Evolutionary conservation across 352 stramenopile genomes (phyloP), one percentile per base, ranked within the genome.

Genomic region (Elongisporangium anandrum): DNA sequence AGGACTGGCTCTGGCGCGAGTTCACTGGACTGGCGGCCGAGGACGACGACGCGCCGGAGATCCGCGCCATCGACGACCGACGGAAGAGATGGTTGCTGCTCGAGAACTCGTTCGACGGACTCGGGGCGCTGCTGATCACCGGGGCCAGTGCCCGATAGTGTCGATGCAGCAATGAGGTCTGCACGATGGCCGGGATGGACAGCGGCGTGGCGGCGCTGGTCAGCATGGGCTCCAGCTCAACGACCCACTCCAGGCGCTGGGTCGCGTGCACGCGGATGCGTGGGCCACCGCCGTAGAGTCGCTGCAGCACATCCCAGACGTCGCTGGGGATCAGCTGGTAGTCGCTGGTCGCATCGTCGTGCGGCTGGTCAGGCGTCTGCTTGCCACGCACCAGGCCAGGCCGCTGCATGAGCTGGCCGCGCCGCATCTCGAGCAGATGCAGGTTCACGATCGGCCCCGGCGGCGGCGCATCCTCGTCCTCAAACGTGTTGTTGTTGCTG

Each of bases 221-320:
- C 4, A 77, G 52, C 26, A 77, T 51, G 1, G 68, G 60, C 9
- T 51, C 48, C 0, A 88, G 56, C 8, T 88, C 71, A 17, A 90
- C 68, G 50, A 84, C 73, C 64, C 75, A 85, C 20, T 68, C 34
- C 15, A 34, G 22, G 41, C 54, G 61, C 16, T 61, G 9, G 60
- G 52, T 49, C 53, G 68, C 52, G 59, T 65, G 64, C 6, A 83
- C 75, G 56, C 76, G 71, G 54, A 87, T 72, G 10, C 65, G 61
- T 19, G 83, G 83, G 8, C 75, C 75, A 19, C 83, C 83, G 39
- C 83, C 79, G 56, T 92, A 92, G 2, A 88, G 66, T 19, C 81
- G 73, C 38, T 80, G 69, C 29, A 90, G 75, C 52, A 90, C 83
- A 19, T 91, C 80, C 75, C 76, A 92, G 0, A 92, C 74, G 49